A percentile compares a stretch with the other conserved stretches of the same genome.
Conservation (phyloP, 2,329 filamentous ascomycete genomes). For the Diplodia corticola region DNA sequence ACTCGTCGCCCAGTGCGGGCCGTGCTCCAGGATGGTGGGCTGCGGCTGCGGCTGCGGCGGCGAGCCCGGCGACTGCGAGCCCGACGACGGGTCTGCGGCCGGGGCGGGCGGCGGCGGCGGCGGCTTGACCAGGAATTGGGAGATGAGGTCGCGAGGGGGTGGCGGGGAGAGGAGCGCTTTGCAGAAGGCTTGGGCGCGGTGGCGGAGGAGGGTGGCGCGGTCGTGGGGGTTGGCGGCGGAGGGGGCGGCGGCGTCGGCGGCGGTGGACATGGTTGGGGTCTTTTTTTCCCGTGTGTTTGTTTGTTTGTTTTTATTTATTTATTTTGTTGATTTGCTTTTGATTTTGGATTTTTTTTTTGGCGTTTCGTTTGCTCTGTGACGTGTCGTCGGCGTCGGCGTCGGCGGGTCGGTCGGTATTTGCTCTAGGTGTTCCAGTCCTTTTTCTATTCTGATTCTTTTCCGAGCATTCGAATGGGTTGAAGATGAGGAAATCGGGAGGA, state of each 20-base stretch:
- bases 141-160: background rate
- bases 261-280: background rate
- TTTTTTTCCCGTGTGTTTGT: background rate
- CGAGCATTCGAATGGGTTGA: too few species aligned
- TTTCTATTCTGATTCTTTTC: background rate
- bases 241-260: too few species aligned
- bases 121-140: background rate
- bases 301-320: too few species aligned
- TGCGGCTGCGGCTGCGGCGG: background rate
- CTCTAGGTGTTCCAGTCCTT: background rate
- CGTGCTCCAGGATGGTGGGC: slow-evolving; percentile 16
- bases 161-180: background rate
- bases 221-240: too few species aligned
- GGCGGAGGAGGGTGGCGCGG: slow-evolving; percentile 5
- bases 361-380: too few species aligned
- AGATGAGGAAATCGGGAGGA: background rate
- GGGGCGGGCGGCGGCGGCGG: background rate
- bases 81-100: too few species aligned
- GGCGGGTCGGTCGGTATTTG: background rate
- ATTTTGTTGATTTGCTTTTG: too few species aligned
- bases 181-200: slow-evolving; percentile 13
- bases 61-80: too few species aligned
- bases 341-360: background rate
- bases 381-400: too few species aligned
- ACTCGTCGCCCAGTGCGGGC: slow-evolving; percentile 5